phyloP scores from a whole-genome alignment of 2,329 filamentous ascomycete genomes.

The Neurospora sp. region DNA sequence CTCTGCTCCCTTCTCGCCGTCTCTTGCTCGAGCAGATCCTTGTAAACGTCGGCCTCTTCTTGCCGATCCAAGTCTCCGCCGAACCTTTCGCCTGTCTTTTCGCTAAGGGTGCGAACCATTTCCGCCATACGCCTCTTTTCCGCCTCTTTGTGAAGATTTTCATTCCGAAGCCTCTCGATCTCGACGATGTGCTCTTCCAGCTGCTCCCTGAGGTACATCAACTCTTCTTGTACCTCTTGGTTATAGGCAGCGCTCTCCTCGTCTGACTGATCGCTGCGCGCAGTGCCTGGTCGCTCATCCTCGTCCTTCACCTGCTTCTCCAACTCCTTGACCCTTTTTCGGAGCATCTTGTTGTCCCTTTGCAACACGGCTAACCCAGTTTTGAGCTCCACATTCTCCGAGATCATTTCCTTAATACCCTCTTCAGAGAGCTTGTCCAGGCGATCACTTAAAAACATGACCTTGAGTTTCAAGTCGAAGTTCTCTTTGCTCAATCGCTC shows the following conservation, averaged over 20 bases:
- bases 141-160: slow-evolving; percentile 67
- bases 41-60: slow-evolving; percentile 77
- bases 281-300: slow-evolving; percentile 51
- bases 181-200: slow-evolving; percentile 76
- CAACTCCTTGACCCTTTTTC: slow-evolving; percentile 72
- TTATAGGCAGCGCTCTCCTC: slow-evolving; percentile 49
- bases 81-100: slow-evolving; percentile 33
- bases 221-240: slow-evolving; percentile 71
- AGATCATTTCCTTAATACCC: slow-evolving; percentile 95
- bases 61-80: slow-evolving; percentile 42
- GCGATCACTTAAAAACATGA: slow-evolving; percentile 91
- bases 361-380: slow-evolving; percentile 81
- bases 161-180: slow-evolving; percentile 71
- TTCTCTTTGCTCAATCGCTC: slow-evolving; percentile 96
- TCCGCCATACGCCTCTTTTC: slow-evolving; percentile 84
- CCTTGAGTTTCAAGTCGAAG: slow-evolving; percentile 93
- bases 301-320: slow-evolving; percentile 68
- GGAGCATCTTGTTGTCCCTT: slow-evolving; percentile 78
- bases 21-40: slow-evolving; percentile 87
- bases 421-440: slow-evolving; percentile 91
- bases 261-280: slow-evolving; percentile 44
- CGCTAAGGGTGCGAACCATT: slow-evolving; percentile 48
- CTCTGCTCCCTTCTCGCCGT: slow-evolving; percentile 79
- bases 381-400: slow-evolving; percentile 91
- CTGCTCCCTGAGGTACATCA: slow-evolving; percentile 73